Conservation (phyloP, 345 rosid genomes). For the Aquilaria malaccensis region DNA sequence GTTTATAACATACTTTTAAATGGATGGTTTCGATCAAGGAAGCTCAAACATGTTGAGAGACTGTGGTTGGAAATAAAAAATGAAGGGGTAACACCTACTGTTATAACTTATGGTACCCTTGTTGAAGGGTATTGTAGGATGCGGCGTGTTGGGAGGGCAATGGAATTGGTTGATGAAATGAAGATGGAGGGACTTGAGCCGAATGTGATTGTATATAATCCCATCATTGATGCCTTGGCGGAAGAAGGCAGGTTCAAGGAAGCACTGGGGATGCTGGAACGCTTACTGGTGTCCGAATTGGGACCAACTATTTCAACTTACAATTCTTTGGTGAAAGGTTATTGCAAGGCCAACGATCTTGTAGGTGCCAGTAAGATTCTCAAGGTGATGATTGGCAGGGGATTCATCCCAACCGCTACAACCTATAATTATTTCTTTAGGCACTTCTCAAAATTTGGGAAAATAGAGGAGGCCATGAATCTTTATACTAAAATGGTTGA, state of each 20-base stretch:
- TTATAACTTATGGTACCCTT: slow-evolving; percentile 76
- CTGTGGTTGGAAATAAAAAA: slow-evolving; percentile 63
- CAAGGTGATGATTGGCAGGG: slow-evolving; percentile 67
- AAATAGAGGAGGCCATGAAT: slow-evolving; percentile 70
- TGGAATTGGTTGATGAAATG: slow-evolving; percentile 62
- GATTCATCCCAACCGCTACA: slow-evolving; percentile 55
- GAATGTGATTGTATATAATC: slow-evolving; percentile 54
- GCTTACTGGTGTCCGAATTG: slow-evolving; percentile 47
- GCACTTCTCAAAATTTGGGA: slow-evolving; percentile 46
- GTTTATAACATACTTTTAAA: slow-evolving; percentile 63
- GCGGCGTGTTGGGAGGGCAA: slow-evolving; percentile 59
- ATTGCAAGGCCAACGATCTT: slow-evolving; percentile 68
- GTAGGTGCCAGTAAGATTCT: slow-evolving; percentile 63
- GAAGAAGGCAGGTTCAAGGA: slow-evolving; percentile 70
- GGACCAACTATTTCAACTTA: slow-evolving; percentile 72
- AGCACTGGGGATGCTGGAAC: slow-evolving; percentile 62
- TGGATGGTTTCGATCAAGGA: slow-evolving; percentile 77
- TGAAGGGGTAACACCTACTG: slow-evolving; percentile 42
- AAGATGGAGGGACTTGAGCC: slow-evolving; percentile 52
- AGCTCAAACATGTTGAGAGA: slow-evolving; percentile 60
- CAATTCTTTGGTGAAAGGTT: slow-evolving; percentile 74
- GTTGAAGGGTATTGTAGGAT: slow-evolving; percentile 75
- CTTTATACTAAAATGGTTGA: slow-evolving; percentile 69
- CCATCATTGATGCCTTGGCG: slow-evolving; percentile 71
- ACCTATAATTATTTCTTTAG: slow-evolving; percentile 78